These are phyloP conservation scores for Cicer pinnatifidum DNA, from an alignment of 306 rosid species.

Conservation along the genomic window DNA sequence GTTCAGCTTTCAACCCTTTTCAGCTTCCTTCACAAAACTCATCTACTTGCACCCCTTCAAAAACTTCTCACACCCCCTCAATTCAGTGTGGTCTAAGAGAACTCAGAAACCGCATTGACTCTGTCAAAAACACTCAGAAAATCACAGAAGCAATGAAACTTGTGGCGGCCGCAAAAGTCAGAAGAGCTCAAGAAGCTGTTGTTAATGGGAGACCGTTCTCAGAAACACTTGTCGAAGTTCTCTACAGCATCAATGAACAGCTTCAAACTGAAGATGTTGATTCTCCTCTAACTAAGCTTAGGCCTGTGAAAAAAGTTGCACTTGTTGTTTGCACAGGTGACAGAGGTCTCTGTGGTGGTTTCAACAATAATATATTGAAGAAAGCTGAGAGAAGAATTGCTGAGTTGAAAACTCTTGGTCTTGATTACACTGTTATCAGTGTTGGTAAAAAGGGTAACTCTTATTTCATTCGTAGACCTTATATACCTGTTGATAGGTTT, in stretches of 20 bases:
- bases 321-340: slow-evolving; percentile 85
- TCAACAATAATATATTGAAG: slow-evolving; percentile 63
- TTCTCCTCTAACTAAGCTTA: slow-evolving; percentile 66
- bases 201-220: slow-evolving; percentile 90
- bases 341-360: slow-evolving; percentile 86
- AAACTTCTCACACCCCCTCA: slow-evolving; percentile 49
- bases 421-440: slow-evolving; percentile 67
- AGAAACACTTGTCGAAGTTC: slow-evolving; percentile 85
- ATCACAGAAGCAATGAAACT: slow-evolving; percentile 98
- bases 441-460: slow-evolving; percentile 88
- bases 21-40: slow-evolving; percentile 64
- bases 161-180: slow-evolving; percentile 91
- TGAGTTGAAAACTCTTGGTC: slow-evolving; percentile 70
- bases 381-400: slow-evolving; percentile 73
- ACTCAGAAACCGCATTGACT: slow-evolving; percentile 71
- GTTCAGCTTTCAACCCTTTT: slow-evolving; percentile 64
- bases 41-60: slow-evolving; percentile 38
- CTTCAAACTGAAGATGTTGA: slow-evolving; percentile 80
- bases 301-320: slow-evolving; percentile 83
- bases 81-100: slow-evolving; percentile 77
- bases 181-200: slow-evolving; percentile 95
- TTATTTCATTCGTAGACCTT: slow-evolving; percentile 76
- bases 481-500: slow-evolving; percentile 76
- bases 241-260: slow-evolving; percentile 91
- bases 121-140: slow-evolving; percentile 86